A percentile compares a stretch with the other conserved stretches of the same genome.
Evolutionary conservation across 225 moss, liverwort and hornwort genomes (phyloP).

Genomic region (Physcomitrium patens): DNA sequence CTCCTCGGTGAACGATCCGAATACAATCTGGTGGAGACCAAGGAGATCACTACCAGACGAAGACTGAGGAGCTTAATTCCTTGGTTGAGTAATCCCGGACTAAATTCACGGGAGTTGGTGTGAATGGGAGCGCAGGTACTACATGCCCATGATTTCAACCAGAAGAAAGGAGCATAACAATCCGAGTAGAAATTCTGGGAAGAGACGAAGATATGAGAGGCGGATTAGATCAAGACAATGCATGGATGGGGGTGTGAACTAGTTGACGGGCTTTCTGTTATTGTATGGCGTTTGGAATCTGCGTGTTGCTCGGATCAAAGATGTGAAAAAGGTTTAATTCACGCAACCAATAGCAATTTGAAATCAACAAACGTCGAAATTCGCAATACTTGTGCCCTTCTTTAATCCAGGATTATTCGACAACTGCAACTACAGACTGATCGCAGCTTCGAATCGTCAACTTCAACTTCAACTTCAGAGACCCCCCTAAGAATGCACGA

Average conservation of each 20-base stretch:
- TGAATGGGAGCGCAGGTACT: too few relatives aligned
- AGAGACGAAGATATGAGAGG: too few relatives aligned
- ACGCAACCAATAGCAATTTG: neutral
- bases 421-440: conserved; percentile 36
- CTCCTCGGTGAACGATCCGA: conserved; percentile 67
- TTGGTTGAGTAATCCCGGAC: neutral
- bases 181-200: too few relatives aligned
- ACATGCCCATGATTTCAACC: too few relatives aligned
- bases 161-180: too few relatives aligned
- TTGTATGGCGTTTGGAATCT: neutral
- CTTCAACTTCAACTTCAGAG: neutral
- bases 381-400: conserved; percentile 64
- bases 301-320: neutral
- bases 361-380: conserved; percentile 35
- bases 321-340: neutral
- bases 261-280: neutral
- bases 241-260: too few relatives aligned
- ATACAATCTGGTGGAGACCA: conserved; percentile 32
- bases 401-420: conserved; percentile 72
- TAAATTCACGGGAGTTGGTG: too few relatives aligned
- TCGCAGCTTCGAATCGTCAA: neutral
- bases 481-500: neutral
- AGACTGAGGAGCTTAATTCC: neutral
- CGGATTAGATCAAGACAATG: too few relatives aligned
- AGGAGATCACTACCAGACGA: neutral